Evolutionary conservation across 805 yeast species (phyloP).

Genomic region (Candida khao-thaluensis): DNA sequence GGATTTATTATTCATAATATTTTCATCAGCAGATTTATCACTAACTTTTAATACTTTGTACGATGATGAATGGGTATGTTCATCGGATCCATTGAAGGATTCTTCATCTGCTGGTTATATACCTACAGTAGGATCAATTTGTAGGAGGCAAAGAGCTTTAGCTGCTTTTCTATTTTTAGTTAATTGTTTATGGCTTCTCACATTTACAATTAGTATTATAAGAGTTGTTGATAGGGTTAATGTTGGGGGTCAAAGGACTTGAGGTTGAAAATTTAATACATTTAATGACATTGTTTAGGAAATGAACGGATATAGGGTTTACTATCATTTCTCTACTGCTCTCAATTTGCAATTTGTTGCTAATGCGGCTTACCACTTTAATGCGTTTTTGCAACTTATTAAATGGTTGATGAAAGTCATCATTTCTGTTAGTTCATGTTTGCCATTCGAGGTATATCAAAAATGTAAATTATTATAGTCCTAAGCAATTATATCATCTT

Average conservation of each 20-base stretch:
- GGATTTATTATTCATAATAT: constrained; percentile 84
- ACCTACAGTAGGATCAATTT: constrained; percentile 51
- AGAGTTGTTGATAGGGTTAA: constrained; percentile 72
- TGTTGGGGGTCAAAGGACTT: constrained; percentile 10
- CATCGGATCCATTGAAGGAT: constrained; percentile 22
- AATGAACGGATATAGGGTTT: no score
- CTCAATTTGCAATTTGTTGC: no score
- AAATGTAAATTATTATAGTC: no score
- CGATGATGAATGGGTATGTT: constrained; percentile 79
- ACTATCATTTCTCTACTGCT: no score
- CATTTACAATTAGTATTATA: constrained; percentile 79
- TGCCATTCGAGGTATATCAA: no score
- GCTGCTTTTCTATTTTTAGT: constrained; percentile 77
- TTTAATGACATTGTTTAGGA: no score
- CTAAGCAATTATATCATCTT: no score
- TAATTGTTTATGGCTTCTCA: constrained; percentile 77
- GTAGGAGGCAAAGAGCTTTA: constrained; percentile 74
- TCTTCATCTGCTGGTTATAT: constrained; percentile 19
- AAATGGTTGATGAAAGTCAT: no score
- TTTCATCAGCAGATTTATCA: constrained; percentile 84
- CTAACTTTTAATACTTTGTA: constrained; percentile 79
- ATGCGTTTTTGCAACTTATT: no score
- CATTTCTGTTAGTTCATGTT: no score
- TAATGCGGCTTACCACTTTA: no score
- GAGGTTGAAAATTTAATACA: no score